Percentiles rank a stretch among this genome's conserved stretches.
phyloP scores from a whole-genome alignment of 192 early-diverging fungal species.

The Dimargaris xerosporica region DNA sequence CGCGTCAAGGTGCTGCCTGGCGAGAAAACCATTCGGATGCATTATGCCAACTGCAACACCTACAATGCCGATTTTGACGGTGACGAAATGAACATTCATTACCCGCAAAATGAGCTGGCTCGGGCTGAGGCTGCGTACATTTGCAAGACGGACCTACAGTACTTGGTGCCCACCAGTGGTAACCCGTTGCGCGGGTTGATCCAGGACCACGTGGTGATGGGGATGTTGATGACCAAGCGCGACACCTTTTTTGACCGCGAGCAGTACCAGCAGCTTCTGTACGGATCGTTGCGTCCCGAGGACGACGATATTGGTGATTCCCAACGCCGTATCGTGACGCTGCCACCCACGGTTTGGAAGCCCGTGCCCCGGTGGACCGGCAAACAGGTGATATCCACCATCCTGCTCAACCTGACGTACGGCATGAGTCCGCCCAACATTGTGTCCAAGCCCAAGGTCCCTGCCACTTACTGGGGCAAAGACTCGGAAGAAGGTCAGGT shows the following conservation, averaged over 20 bases:
- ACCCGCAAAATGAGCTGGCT: slow-evolving; percentile 95
- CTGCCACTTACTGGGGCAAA: slow-evolving; percentile 70
- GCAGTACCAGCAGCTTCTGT: slow-evolving; percentile 90
- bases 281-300: slow-evolving; percentile 75
- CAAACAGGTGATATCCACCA: slow-evolving; percentile 91
- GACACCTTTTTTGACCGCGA: slow-evolving; percentile 76
- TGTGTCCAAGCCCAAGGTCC: slow-evolving; percentile 73
- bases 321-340: slow-evolving; percentile 60
- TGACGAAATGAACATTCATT: slow-evolving; percentile 99
- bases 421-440: slow-evolving; percentile 67
- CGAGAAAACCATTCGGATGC: slow-evolving; percentile 98
- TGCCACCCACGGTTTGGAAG: slow-evolving; percentile 78
- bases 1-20: slow-evolving; percentile 86
- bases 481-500: slow-evolving; percentile 72
- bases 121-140: slow-evolving; percentile 93
- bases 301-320: slow-evolving; percentile 37
- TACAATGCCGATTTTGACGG: slow-evolving; percentile 99
- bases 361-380: slow-evolving; percentile 89
- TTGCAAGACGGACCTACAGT: slow-evolving; percentile 88
- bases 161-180: slow-evolving; percentile 93
- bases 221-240: slow-evolving; percentile 80
- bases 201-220: slow-evolving; percentile 96
- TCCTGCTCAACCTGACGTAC: slow-evolving; percentile 79
- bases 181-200: slow-evolving; percentile 95
- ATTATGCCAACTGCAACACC: slow-evolving; percentile 89